phyloP scores from a whole-genome alignment of 495 filamentous ascomycete genomes.

The Penicillium samsonianum region DNA sequence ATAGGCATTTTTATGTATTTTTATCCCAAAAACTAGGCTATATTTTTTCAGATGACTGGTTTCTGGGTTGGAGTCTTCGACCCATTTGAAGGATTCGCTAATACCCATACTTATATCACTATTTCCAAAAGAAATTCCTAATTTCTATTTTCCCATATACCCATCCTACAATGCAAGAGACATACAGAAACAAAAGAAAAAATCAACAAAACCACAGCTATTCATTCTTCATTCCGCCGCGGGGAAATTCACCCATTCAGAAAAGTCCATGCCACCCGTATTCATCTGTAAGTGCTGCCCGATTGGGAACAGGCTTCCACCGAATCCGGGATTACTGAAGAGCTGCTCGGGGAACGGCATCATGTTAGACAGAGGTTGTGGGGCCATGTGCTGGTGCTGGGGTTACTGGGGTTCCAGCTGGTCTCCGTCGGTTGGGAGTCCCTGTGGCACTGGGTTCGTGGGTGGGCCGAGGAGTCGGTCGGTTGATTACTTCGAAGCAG shows the following conservation, averaged over 20 bases:
- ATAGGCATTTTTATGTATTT: no score
- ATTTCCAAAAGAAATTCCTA: neutral
- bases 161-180: constrained; percentile 11
- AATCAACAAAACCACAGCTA: neutral
- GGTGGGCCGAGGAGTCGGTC: constrained; percentile 44
- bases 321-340: constrained; percentile 40
- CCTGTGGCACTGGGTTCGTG: constrained; percentile 9
- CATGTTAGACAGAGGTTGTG: constrained; percentile 26
- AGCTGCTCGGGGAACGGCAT: constrained; percentile 48
- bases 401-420: constrained; percentile 16
- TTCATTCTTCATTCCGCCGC: constrained; percentile 30
- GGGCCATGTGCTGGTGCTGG: constrained; percentile 8
- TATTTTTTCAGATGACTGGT: no score
- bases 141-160: neutral
- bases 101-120: constrained; percentile 7
- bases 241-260: constrained; percentile 49
- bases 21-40: no score
- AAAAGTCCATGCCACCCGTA: constrained; percentile 44
- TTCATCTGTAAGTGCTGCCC: constrained; percentile 39
- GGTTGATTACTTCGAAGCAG: constrained; percentile 47
- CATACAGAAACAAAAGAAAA: neutral
- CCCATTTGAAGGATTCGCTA: neutral
- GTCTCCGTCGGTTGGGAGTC: neutral
- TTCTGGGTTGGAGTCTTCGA: no score
- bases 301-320: constrained; percentile 40